Evolutionary conservation across 805 yeast species (phyloP), one percentile per base, ranked within the genome.

Genomic region (Grigorovia yakushimaensis): DNA sequence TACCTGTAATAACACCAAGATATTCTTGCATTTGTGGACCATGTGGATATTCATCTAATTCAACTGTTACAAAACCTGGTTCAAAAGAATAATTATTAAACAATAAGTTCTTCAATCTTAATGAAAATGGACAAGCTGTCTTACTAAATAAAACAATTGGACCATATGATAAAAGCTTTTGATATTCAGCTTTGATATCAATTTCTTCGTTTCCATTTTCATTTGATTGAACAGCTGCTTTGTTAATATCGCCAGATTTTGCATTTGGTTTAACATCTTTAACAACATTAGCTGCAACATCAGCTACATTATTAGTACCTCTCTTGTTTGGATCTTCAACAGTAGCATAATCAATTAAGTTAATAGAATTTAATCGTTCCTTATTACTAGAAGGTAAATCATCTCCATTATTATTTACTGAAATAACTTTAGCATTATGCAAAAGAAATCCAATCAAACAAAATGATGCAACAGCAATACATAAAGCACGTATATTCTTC

Each of bases 21-120:
- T 83, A 82, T 17, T 71, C 76, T 66, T 89, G 97, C 50, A 93
- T 72, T 51, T 76, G 83, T 2, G 68, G 63, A 1, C 97, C 97
- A 61, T 87, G 74, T 44, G 74, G 72, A 62, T 88, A 95, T 57
- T 72, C 73, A 66, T 91, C 97, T 45, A 91, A 72, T 61, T 91
- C 98, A 17, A 91, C 86, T 46, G 85, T 73, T 5, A 72, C 59
- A 2, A 88, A 89, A 30, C 72, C 67, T 5, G 98, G 98, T 2
- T 75, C 72, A 51, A 91, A 78, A 44, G 73, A 73, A 65, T 86
- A 88, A 54, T 78, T 76, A 11, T 57, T 49, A 9, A 41, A 43
- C 42, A 91, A 70, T 41, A 89, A 68, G 22, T 74, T 71, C 68
- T 89, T 93, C 58, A 89, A 74, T 47, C 71, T 73, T 58, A 74